Evolutionary conservation across 176 grass and related monocot species (phyloP), one percentile per base, ranked within the genome.

Genomic region (Oropetium thomaeum): DNA sequence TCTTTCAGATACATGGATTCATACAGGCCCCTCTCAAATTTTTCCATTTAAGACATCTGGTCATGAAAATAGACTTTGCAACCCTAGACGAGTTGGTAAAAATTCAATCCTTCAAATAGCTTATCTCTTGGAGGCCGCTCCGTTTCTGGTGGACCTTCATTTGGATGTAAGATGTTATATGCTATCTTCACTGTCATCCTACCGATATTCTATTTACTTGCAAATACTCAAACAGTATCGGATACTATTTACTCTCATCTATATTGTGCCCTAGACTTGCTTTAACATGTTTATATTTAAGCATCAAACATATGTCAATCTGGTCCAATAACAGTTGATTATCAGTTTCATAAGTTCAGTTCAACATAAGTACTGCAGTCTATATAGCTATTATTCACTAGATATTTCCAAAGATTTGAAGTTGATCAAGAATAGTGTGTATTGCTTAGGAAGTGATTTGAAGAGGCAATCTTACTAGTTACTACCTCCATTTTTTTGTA

Each of bases 1-100:
- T 79, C 27, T 69, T 69, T 80, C 53, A 80, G 77, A 80, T 80
- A 28, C 54, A 57, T 38, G 77, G 53, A 70, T 70, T 80, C 28
- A 48, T 5, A 15, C 19, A 62, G 12, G 33, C 54, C 12, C 54
- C 77, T 38, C 53, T 61, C 1, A 34, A 20, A 62, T 80, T 80
- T 70, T 60, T 19, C 10, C 4, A 27, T 60, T 69, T 80, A 37
- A 60, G 54, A 30, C 54, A 35, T 33, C 23, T 62, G 66, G 8
- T 1, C 10, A 61, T 80, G 67, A 34, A 37, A 3, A 19, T 80
- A 48, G 29, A 3, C 23, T 58, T 74, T 58, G 1, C 22, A 28
- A 40, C 8, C 28, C 1, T 29, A 11, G 59, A 32, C 35, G 28
- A n/a, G 10, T 11, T 22, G 52, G 77, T 34, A 79, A 79, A 58